These are phyloP conservation scores for Ogataea ramenticola DNA, from an alignment of 805 yeast species.

Conservation along the genomic window DNA sequence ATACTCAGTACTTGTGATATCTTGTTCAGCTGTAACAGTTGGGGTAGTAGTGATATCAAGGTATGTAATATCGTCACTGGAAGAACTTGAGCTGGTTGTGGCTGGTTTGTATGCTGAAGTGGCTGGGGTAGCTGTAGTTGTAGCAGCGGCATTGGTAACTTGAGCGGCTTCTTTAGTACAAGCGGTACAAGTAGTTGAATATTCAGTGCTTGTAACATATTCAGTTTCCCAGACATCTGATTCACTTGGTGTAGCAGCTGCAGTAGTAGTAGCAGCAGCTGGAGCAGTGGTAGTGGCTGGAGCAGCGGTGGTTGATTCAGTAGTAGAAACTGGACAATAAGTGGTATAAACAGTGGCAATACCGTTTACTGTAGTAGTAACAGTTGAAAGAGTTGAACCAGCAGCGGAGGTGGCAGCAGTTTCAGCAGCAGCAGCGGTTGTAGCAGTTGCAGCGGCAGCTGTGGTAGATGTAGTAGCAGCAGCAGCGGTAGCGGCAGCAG, in stretches of 20 bases:
- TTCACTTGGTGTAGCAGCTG: slow-evolving; percentile 6
- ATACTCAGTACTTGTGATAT: slow-evolving; percentile 29
- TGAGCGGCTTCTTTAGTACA: slow-evolving; percentile 5
- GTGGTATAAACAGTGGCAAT: slow-evolving; percentile 3
- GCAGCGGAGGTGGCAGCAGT: background rate
- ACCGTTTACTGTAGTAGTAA: slow-evolving; percentile 7
- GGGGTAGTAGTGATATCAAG: slow-evolving; percentile 39
- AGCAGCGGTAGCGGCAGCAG: background rate
- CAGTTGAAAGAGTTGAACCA: slow-evolving; percentile 12
- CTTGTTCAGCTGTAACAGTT: slow-evolving; percentile 31
- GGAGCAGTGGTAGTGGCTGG: slow-evolving; percentile 4
- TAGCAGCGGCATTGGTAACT: slow-evolving; percentile 4
- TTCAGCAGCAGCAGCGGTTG: slow-evolving; percentile 6
- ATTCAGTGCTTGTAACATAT: slow-evolving; percentile 4
- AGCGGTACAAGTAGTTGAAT: slow-evolving; percentile 5
- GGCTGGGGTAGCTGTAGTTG: slow-evolving; percentile 2
- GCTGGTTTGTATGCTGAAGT: background rate
- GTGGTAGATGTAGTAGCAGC: background rate
- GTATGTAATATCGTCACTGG: slow-evolving; percentile 18
- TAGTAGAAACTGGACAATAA: slow-evolving; percentile 8
- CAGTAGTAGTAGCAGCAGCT: slow-evolving; percentile 3
- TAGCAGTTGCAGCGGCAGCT: background rate
- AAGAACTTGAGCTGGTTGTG: background rate
- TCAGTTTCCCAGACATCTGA: slow-evolving; percentile 6
- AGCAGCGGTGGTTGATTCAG: slow-evolving; percentile 1